Conservation (phyloP, 176 grass and related monocot genomes). For the Oryza officinalis region DNA sequence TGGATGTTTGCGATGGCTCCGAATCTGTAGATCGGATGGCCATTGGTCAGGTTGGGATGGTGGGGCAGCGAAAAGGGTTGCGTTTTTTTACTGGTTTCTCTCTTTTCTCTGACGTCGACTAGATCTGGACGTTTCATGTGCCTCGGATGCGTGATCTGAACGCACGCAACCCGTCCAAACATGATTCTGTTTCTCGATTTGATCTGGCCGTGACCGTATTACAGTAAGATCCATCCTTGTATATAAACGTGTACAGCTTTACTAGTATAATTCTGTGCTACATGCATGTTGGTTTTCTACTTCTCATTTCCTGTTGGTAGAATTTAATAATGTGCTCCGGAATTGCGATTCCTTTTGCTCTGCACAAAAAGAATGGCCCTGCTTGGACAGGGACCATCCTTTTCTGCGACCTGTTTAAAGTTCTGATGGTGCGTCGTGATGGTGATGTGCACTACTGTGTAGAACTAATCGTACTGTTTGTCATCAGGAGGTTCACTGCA, state of each 20-base stretch:
- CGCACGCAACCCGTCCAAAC: background rate
- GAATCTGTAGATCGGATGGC: slow-evolving; percentile 25
- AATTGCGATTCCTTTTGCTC: background rate
- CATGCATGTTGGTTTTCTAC: no score
- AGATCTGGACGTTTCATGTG: slow-evolving; percentile 9
- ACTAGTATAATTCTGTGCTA: no score
- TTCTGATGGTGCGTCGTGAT: background rate
- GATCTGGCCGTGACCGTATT: background rate
- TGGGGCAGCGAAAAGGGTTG: background rate
- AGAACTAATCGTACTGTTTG: background rate
- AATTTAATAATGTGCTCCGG: background rate
- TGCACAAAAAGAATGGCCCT: no score
- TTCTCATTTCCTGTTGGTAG: background rate
- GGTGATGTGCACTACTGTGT: background rate
- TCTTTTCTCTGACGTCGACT: background rate
- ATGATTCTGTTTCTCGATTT: background rate
- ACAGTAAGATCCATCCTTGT: no score
- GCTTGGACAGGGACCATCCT: background rate
- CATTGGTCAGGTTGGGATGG: background rate
- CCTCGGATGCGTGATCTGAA: background rate
- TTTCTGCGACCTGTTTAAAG: background rate
- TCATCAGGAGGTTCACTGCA: background rate
- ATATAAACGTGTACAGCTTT: background rate
- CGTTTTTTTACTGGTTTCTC: background rate
- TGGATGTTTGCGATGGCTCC: background rate